phyloP scores from a whole-genome alignment of 768 basidiomycete genomes.

The Gymnopilus junonius region DNA sequence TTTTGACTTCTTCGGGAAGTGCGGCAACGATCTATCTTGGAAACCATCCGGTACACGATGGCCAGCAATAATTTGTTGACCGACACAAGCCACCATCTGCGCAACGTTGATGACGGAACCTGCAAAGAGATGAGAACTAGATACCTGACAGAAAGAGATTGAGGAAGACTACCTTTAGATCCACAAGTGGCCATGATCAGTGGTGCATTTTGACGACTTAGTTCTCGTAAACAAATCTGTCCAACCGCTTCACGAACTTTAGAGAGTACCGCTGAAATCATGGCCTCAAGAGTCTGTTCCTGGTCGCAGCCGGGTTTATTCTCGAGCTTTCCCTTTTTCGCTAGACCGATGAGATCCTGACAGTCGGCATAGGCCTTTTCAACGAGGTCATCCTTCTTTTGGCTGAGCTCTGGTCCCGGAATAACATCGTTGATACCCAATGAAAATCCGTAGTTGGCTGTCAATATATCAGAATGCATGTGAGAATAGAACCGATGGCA shows the following conservation, averaged over 20 bases:
- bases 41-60: conserved; percentile 99
- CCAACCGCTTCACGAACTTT: conserved; percentile 96
- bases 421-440: conserved; percentile 99
- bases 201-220: conserved; percentile 97
- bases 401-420: conserved; percentile 83
- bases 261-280: conserved; percentile 91
- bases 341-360: conserved; percentile 82
- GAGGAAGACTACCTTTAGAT: conserved; percentile 79
- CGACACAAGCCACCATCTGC: conserved; percentile 99
- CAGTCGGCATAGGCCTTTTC: conserved; percentile 89
- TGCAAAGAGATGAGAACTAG: conserved; percentile 12
- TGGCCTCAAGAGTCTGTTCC: conserved; percentile 96
- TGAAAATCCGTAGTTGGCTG: conserved; percentile 97
- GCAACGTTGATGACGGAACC: conserved; percentile 99
- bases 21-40: conserved; percentile 98
- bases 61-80: conserved; percentile 98
- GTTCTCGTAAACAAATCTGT: conserved; percentile 96
- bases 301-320: conserved; percentile 98
- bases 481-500: background rate
- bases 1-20: conserved; percentile 96
- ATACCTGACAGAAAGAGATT: background rate
- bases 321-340: conserved; percentile 89
- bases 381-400: conserved; percentile 84
- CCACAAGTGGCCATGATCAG: conserved; percentile 99
- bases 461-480: background rate